Evolutionary conservation across 768 basidiomycete species (phyloP).

Genomic region (Lactifluus piperatus): DNA sequence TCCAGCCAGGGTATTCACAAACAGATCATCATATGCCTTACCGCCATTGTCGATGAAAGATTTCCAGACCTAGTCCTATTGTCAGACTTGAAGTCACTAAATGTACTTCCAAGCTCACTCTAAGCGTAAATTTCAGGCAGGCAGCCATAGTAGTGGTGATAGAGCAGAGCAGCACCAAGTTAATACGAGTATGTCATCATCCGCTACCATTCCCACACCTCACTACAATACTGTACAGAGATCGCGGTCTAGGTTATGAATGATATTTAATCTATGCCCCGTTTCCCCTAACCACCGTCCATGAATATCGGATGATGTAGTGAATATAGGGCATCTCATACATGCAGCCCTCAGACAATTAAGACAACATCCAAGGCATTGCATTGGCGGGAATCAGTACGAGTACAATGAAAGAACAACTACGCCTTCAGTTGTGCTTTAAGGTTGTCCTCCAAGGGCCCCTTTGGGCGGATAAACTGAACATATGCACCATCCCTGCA

Average conservation of each 20-base stretch:
- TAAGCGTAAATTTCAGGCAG: conserved; percentile 61
- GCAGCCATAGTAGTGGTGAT: conserved; percentile 41
- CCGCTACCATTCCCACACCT: conserved; percentile 10
- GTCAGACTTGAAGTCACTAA: not conserved
- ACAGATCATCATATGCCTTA: conserved; percentile 23
- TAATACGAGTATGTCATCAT: not conserved
- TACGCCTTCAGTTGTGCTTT: conserved; percentile 74
- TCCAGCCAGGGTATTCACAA: not conserved
- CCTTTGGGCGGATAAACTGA: conserved; percentile 86
- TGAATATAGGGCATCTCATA: conserved; percentile 51
- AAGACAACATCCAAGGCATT: conserved; percentile 6
- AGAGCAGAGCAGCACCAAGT: not conserved
- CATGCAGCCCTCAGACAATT: not conserved
- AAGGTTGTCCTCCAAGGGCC: conserved; percentile 77
- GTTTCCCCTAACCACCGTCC: conserved; percentile 74
- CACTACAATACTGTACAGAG: conserved; percentile 16
- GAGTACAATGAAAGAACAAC: conserved; percentile 25
- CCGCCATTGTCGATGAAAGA: conserved; percentile 73
- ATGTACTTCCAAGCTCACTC: conserved; percentile 31
- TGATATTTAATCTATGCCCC: conserved; percentile 54
- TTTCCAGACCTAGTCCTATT: conserved; percentile 57
- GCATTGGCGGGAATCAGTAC: conserved; percentile 21
- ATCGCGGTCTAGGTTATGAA: conserved; percentile 14
- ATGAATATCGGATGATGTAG: conserved; percentile 52
- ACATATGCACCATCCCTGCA: conserved; percentile 89